A percentile compares a stretch with the other conserved stretches of the same genome.
phyloP scores from a whole-genome alignment of 192 early-diverging fungal species.

The Coemansia sp. region DNA sequence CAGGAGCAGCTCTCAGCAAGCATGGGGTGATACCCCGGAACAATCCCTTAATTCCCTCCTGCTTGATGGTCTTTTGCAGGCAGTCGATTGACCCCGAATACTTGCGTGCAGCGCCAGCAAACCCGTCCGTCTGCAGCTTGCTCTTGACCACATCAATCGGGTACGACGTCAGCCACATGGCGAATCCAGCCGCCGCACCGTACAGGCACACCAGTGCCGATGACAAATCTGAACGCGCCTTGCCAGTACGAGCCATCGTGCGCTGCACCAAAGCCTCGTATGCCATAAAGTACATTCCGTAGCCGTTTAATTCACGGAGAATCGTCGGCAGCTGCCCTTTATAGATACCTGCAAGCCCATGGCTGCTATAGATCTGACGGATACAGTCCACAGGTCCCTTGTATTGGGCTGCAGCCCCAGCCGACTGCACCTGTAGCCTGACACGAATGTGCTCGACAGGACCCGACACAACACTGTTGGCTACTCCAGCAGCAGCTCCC shows the following conservation, averaged over 20 bases:
- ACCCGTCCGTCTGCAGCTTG: slow-evolving; percentile 90
- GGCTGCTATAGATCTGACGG: slow-evolving; percentile 67
- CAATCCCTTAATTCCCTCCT: slow-evolving; percentile 82
- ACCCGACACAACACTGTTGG: slow-evolving; percentile 84
- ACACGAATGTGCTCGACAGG: slow-evolving; percentile 97
- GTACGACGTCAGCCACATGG: slow-evolving; percentile 82
- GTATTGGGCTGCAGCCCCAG: slow-evolving; percentile 55
- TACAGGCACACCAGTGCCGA: slow-evolving; percentile 74
- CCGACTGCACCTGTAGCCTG: slow-evolving; percentile 89
- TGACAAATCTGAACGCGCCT: slow-evolving; percentile 68
- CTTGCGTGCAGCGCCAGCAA: slow-evolving; percentile 60
- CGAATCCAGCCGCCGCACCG: slow-evolving; percentile 82
- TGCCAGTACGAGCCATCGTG: slow-evolving; percentile 59
- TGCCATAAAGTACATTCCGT: slow-evolving; percentile 88
- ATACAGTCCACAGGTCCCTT: slow-evolving; percentile 83
- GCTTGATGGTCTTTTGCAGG: slow-evolving; percentile 68
- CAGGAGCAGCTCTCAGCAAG: slow-evolving; percentile 90
- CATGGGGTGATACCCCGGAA: slow-evolving; percentile 82
- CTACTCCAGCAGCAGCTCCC: slow-evolving; percentile 82
- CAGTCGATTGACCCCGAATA: slow-evolving; percentile 80
- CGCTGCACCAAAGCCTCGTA: slow-evolving; percentile 90
- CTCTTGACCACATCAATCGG: slow-evolving; percentile 94
- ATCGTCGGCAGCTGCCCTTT: slow-evolving; percentile 88
- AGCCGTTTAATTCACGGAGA: slow-evolving; percentile 86
- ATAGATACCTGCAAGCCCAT: slow-evolving; percentile 82